Evolutionary conservation across 176 grass and related monocot species (phyloP), one percentile per base, ranked within the genome.

Genomic region (Oryza coarctata): DNA sequence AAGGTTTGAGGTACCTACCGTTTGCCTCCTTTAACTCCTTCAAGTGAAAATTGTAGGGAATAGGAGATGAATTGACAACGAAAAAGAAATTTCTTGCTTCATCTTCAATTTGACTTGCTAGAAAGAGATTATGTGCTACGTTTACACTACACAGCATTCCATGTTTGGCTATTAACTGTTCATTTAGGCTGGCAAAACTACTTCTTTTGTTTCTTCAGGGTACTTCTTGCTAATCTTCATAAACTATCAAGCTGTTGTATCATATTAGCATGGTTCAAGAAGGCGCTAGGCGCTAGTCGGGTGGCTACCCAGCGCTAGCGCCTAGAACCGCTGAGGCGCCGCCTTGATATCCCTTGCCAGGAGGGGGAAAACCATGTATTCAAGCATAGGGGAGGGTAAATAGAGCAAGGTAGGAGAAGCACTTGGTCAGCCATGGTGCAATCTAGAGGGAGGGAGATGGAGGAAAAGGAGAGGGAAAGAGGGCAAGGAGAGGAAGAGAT

Each of bases 1-100:
- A 78, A 58, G 49, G 33, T 78, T 45, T 29, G 52, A 88, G 80
- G 80, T 88, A 88, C 38, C 63, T 2, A 41, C 11, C 76, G 8
- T 22, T n/a, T 6, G 61, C 40, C 15, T 23, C 10, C 7, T 34
- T 61, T 75, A 15, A 38, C 38, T 23, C 58, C 32, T n/a, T n/a
- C 63, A 2, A 47, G 9, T 39, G 67, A 28, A 49, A 20, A 50
- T 66, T 62, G 9, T 69, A 14, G 11, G 47, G 8, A 47, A 52
- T 70, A 29, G 3, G 36, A 29, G 25, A 70, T 26, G 5, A 43
- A 43, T 15, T 70, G 38, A 29, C 7, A 1, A 6, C 0, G 34
- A 14, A 26, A n/a, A n/a, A n/a, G n/a, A 61, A 63, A 64, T 71
- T 78, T 64, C 15, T 64, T 65, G 7, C 28, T 47, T 12, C 4